A percentile compares a stretch with the other conserved stretches of the same genome.
Conservation (phyloP, 225 moss, liverwort and hornwort species). For the Pseudoscleropodium purum region DNA sequence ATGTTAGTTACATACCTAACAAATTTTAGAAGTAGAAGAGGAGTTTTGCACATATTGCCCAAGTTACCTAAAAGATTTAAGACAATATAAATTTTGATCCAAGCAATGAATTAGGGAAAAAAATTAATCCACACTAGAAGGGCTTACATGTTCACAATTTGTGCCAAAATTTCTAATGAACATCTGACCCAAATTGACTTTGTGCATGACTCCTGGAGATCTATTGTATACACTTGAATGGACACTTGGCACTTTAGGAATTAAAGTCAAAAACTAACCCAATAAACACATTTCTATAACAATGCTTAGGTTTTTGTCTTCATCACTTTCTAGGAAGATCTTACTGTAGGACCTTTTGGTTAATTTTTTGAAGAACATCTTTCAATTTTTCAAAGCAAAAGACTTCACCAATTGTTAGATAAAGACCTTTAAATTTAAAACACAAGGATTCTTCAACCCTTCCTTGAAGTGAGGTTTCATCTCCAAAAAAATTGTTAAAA, state of each 20-base stretch:
- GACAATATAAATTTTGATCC: background rate
- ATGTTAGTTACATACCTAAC: too few species aligned
- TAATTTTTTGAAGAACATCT: background rate
- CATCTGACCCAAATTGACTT: background rate
- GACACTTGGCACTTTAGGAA: accelerated
- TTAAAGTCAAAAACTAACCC: background rate
- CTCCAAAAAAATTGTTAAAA: background rate
- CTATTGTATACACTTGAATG: background rate
- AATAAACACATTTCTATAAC: background rate
- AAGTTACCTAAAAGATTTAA: too few species aligned
- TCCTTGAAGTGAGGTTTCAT: background rate
- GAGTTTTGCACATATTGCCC: background rate
- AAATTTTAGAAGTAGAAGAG: background rate
- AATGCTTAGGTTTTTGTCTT: background rate
- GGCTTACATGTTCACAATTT: background rate
- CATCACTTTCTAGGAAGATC: background rate
- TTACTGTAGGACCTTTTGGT: background rate
- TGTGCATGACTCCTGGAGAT: accelerated
- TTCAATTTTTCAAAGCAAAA: background rate
- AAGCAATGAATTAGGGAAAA: background rate
- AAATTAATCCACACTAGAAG: too few species aligned
- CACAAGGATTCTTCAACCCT: background rate
- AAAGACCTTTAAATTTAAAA: background rate
- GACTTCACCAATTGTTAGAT: background rate
- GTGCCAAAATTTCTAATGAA: background rate